Percentiles rank a stretch among this genome's conserved stretches.
Evolutionary conservation across 2,329 filamentous ascomycete species (phyloP).

Genomic region (Fusarium nurragi): DNA sequence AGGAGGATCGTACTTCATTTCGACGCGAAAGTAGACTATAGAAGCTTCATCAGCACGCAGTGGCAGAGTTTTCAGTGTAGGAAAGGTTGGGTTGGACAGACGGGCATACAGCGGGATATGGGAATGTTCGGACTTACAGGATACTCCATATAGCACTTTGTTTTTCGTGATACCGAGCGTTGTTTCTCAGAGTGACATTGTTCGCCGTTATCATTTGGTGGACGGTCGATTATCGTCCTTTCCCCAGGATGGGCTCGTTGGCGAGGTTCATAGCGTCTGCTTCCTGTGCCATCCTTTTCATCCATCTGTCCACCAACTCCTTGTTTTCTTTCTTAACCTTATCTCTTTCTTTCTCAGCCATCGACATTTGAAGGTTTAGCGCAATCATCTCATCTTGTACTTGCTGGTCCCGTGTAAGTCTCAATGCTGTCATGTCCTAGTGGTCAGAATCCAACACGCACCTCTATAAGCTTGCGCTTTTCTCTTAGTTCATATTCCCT

Average conservation of each 20-base stretch:
- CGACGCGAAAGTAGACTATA: constrained; percentile 72
- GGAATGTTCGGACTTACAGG: constrained; percentile 44
- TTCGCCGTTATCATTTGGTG: not conserved
- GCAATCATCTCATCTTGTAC: constrained; percentile 94
- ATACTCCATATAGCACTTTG: constrained; percentile 48
- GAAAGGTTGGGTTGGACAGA: constrained; percentile 33
- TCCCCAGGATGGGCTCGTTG: constrained; percentile 59
- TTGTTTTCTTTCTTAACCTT: constrained; percentile 84
- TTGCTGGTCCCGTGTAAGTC: constrained; percentile 58
- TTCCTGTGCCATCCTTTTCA: constrained; percentile 86
- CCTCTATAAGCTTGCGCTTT: constrained; percentile 84
- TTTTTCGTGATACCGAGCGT: constrained; percentile 30
- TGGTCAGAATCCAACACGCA: constrained; percentile 45
- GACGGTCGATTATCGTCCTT: constrained; percentile 36
- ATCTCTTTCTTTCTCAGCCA: constrained; percentile 80
- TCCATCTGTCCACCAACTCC: constrained; percentile 90
- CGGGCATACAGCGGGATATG: constrained; percentile 27
- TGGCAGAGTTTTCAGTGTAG: constrained; percentile 24
- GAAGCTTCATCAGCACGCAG: constrained; percentile 46
- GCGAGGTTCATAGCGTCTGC: constrained; percentile 85
- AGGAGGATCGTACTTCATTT: constrained; percentile 87
- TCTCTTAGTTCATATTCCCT: constrained; percentile 84
- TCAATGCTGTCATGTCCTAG: not conserved
- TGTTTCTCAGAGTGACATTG: constrained; percentile 4
- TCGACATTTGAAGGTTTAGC: constrained; percentile 85